These are phyloP conservation scores for Oemleria cerasiformis DNA, from an alignment of 306 rosid genomes.

Conservation along the genomic window DNA sequence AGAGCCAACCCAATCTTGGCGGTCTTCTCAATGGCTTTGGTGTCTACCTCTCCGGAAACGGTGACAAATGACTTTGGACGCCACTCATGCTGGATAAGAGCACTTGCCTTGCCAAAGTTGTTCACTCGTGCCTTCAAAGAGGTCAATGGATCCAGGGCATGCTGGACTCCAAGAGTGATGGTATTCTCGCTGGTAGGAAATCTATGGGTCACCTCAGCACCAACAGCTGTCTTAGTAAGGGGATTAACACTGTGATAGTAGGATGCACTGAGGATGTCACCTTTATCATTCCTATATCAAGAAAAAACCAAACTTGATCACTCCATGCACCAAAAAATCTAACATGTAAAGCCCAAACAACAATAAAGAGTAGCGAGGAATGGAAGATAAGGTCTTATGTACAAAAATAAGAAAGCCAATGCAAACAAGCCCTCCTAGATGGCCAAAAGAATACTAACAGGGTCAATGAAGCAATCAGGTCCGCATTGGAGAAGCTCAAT, in stretches of 20 bases:
- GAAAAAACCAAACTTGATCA: constrained; percentile 12
- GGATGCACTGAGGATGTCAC: constrained; percentile 68
- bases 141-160: constrained; percentile 74
- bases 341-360: neutral
- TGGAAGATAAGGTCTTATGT: neutral
- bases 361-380: neutral
- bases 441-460: constrained; percentile 45
- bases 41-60: constrained; percentile 89
- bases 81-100: constrained; percentile 95
- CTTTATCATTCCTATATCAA: constrained; percentile 70
- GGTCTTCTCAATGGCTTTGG: constrained; percentile 80
- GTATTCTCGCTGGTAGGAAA: constrained; percentile 71
- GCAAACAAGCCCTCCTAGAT: neutral
- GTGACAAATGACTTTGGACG: constrained; percentile 86
- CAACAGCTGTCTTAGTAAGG: constrained; percentile 66
- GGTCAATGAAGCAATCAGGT: constrained; percentile 65
- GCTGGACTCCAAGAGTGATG: constrained; percentile 72
- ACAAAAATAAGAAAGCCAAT: neutral
- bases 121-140: constrained; percentile 64
- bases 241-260: constrained; percentile 69
- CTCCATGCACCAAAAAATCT: constrained; percentile 1
- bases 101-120: constrained; percentile 66
- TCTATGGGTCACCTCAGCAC: constrained; percentile 73
- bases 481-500: constrained; percentile 57
- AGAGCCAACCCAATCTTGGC: constrained; percentile 80